Evolutionary conservation across 768 basidiomycete species (phyloP).

Genomic region (Neoboletus brunneissimus): DNA sequence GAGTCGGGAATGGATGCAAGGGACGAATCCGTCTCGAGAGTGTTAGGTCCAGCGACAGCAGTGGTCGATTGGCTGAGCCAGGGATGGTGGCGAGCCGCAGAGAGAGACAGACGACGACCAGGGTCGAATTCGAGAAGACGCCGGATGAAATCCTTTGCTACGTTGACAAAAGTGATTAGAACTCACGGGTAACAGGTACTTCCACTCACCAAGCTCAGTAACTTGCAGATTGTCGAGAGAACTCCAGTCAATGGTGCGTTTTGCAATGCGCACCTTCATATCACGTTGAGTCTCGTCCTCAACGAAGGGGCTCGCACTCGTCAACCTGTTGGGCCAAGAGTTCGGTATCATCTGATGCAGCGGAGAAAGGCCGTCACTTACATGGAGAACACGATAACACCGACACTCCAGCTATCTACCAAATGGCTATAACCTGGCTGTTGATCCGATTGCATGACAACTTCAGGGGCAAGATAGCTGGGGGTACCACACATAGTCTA

Average conservation of each 20-base stretch:
- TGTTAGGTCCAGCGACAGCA: background rate
- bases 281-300: conserved; percentile 64
- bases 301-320: conserved; percentile 75
- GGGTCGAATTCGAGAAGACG: conserved; percentile 67
- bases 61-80: conserved; percentile 53
- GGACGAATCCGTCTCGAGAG: conserved; percentile 2
- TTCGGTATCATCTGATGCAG: background rate
- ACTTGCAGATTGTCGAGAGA: conserved; percentile 40
- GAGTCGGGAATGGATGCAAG: conserved; percentile 14
- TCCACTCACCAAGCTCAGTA: conserved; percentile 45
- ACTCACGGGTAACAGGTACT: background rate
- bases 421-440: conserved; percentile 75
- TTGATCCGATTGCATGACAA: conserved; percentile 60
- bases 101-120: conserved; percentile 63
- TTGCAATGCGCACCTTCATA: conserved; percentile 57
- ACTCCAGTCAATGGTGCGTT: conserved; percentile 62
- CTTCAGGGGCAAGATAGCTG: conserved; percentile 89
- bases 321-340: conserved; percentile 51
- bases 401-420: conserved; percentile 96
- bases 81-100: conserved; percentile 64
- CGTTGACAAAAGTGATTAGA: conserved; percentile 31
- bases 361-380: conserved; percentile 35
- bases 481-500: conserved; percentile 98
- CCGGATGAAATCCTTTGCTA: conserved; percentile 66
- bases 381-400: conserved; percentile 94